Conservation (phyloP, 148 eudicot species). For the Polygonum maritimum region DNA sequence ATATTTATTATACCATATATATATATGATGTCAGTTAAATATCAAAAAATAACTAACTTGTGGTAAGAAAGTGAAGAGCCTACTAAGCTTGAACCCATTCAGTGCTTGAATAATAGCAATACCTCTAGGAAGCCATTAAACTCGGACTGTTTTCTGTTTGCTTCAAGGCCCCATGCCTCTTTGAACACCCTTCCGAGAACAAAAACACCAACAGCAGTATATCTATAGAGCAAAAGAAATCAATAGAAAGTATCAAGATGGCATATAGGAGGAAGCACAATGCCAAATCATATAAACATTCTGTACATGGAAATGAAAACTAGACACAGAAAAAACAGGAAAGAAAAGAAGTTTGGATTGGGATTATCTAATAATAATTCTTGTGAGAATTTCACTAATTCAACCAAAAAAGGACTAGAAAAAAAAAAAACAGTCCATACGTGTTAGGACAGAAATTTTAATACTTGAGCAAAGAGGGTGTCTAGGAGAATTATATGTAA, state of each 20-base stretch:
- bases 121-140: slow-evolving; percentile 94
- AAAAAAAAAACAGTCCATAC: not conserved
- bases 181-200: slow-evolving; percentile 88
- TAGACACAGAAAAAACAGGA: not conserved
- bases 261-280: not conserved
- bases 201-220: slow-evolving; percentile 97
- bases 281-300: not conserved
- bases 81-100: not conserved
- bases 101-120: not conserved
- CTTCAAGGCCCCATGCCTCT: slow-evolving; percentile 82
- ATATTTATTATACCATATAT: not conserved
- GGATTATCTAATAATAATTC: not conserved
- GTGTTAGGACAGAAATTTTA: too few species aligned
- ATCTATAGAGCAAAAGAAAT: slow-evolving; percentile 36
- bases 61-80: not conserved
- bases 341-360: not conserved
- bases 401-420: not conserved
- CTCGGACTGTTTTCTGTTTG: slow-evolving; percentile 79
- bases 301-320: not conserved
- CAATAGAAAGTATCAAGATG: not conserved
- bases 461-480: too few species aligned
- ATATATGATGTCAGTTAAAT: not conserved
- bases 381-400: not conserved
- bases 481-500: too few species aligned
- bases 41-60: not conserved